These are phyloP conservation scores for Letharia lupina DNA, from an alignment of 495 filamentous ascomycete species.

Conservation along the genomic window DNA sequence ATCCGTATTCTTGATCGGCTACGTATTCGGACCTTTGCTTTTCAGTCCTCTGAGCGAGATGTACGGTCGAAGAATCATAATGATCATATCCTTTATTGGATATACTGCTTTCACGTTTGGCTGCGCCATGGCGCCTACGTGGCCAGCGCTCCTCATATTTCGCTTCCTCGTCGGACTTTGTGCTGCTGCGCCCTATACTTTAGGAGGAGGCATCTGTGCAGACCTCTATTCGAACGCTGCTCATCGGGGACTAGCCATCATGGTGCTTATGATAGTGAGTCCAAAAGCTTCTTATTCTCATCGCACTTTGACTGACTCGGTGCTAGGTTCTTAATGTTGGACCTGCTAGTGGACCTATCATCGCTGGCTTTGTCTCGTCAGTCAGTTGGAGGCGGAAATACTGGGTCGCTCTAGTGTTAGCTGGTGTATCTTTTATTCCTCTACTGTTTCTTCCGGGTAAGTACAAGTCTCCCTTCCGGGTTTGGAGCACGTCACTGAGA, in stretches of 20 bases:
- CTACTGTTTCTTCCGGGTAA: conserved; percentile 7
- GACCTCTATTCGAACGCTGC: conserved; percentile 34
- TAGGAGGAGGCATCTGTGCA: conserved; percentile 46
- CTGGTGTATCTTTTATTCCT: conserved; percentile 2
- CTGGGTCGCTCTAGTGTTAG: conserved; percentile 4
- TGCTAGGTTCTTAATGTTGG: conserved; percentile 23
- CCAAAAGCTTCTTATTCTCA: not conserved
- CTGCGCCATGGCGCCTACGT: conserved; percentile 40
- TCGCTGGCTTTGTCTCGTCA: conserved; percentile 37
- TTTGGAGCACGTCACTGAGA: not conserved
- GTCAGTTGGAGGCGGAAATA: conserved; percentile 6
- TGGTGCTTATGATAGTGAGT: conserved; percentile 10
- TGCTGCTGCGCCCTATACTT: conserved; percentile 42
- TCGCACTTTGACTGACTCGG: not conserved
- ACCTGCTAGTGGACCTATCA: conserved; percentile 31
- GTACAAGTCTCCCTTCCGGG: not conserved
- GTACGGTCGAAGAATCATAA: conserved; percentile 46
- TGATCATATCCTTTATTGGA: conserved; percentile 43
- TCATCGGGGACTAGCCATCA: conserved; percentile 14
- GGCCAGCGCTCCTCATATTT: conserved; percentile 43
- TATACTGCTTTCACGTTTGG: conserved; percentile 45
- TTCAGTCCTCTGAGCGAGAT: conserved; percentile 60
- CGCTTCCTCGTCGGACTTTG: conserved; percentile 44
- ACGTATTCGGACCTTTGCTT: conserved; percentile 47
- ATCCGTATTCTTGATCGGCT: conserved; percentile 56